phyloP scores from a whole-genome alignment of 2,329 filamentous ascomycete genomes.

The Pseudopithomyces chartarum region DNA sequence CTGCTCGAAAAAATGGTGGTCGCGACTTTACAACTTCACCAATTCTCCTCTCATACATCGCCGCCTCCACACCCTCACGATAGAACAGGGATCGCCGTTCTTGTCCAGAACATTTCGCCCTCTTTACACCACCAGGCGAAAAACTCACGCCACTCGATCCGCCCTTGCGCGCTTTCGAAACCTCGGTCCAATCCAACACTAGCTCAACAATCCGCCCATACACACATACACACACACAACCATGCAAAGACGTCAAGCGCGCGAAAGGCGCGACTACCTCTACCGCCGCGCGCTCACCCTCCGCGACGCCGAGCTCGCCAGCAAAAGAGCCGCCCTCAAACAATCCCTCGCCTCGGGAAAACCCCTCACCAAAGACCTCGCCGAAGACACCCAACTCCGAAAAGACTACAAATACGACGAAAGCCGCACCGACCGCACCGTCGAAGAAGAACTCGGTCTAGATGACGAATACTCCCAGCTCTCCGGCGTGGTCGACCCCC shows the following conservation, averaged over 20 bases:
- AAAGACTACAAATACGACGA: constrained; percentile 96
- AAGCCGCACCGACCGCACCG: constrained; percentile 69
- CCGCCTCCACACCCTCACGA: too few species aligned
- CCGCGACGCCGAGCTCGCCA: constrained; percentile 85
- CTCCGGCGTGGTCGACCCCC: constrained; percentile 87
- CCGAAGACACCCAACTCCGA: constrained; percentile 81
- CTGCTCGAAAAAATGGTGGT: too few species aligned
- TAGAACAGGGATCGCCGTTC: too few species aligned
- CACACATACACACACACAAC: constrained; percentile 53
- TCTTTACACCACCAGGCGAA: too few species aligned
- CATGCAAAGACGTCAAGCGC: constrained; percentile 48
- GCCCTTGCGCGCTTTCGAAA: too few species aligned
- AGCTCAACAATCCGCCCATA: too few species aligned
- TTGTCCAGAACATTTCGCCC: too few species aligned
- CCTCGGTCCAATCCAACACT: too few species aligned
- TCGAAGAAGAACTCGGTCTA: constrained; percentile 72
- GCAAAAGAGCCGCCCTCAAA: constrained; percentile 87
- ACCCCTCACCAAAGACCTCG: constrained; percentile 78
- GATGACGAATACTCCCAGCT: constrained; percentile 91
- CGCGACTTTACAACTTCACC: too few species aligned
- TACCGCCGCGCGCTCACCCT: constrained; percentile 75
- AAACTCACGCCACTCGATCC: too few species aligned
- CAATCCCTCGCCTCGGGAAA: constrained; percentile 88
- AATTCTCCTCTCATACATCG: too few species aligned
- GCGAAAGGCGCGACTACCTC: constrained; percentile 84